Percentiles rank a stretch among this genome's conserved stretches.
Conservation (phyloP, 495 filamentous ascomycete species). For the Hyphodiscus hymeniophilus region DNA sequence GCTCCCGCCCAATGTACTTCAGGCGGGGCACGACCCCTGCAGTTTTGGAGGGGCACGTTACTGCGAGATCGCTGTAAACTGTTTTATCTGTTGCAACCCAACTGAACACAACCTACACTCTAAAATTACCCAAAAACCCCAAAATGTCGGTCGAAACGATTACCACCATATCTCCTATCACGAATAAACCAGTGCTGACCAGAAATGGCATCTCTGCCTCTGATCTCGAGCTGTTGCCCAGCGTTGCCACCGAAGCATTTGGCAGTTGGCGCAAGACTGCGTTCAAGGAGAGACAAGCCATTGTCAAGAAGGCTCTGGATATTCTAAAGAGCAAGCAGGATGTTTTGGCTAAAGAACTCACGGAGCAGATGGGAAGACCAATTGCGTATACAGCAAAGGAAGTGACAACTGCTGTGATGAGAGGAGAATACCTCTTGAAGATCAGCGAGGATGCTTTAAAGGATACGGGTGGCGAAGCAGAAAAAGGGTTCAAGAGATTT, state of each 20-base stretch:
- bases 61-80: not conserved
- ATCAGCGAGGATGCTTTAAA: constrained; percentile 64
- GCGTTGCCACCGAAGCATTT: constrained; percentile 62
- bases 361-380: constrained; percentile 90
- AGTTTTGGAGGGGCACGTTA: constrained; percentile 9
- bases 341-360: constrained; percentile 75
- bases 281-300: constrained; percentile 60
- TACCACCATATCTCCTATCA: constrained; percentile 83
- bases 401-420: constrained; percentile 69
- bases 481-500: constrained; percentile 81
- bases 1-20: not conserved
- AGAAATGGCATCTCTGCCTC: constrained; percentile 59
- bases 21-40: constrained; percentile 3
- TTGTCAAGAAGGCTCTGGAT: constrained; percentile 66
- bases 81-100: constrained; percentile 16
- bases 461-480: constrained; percentile 69
- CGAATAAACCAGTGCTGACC: constrained; percentile 66
- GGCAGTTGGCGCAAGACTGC: constrained; percentile 55
- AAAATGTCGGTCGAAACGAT: constrained; percentile 72
- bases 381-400: constrained; percentile 79
- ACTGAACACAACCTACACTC: constrained; percentile 7
- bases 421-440: constrained; percentile 73
- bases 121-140: not conserved
- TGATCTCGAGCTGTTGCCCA: constrained; percentile 59
- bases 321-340: constrained; percentile 61